phyloP scores from a whole-genome alignment of 352 stramenopile species.

The Phytophthora sojae region DNA sequence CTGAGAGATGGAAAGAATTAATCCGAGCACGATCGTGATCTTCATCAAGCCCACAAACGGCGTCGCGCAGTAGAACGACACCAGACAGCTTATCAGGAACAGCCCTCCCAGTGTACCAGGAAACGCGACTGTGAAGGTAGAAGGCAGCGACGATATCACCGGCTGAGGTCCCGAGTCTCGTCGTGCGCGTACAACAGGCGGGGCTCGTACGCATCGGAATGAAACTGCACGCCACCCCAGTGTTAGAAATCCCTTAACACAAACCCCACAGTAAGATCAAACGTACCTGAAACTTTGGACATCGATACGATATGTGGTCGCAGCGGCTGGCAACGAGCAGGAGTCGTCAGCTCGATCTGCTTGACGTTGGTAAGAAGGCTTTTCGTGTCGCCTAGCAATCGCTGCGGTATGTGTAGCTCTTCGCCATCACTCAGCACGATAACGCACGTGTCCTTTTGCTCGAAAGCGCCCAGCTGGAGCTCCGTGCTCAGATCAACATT shows the following conservation, averaged over 20 bases:
- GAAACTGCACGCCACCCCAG: constrained; percentile 37
- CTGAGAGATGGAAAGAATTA: constrained; percentile 80
- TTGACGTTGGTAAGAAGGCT: constrained; percentile 54
- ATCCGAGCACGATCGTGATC: constrained; percentile 85
- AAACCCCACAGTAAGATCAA: constrained; percentile 9
- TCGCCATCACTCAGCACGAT: constrained; percentile 79
- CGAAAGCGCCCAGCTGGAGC: constrained; percentile 59
- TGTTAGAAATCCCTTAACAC: not conserved
- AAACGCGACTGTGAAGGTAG: constrained; percentile 72
- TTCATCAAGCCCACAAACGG: constrained; percentile 88
- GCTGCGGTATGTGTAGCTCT: constrained; percentile 67
- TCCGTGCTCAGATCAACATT: constrained; percentile 65
- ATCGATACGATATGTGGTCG: constrained; percentile 64
- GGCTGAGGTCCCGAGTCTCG: constrained; percentile 54
- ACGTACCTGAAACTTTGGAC: constrained; percentile 62
- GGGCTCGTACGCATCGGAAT: constrained; percentile 54
- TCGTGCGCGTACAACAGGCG: constrained; percentile 45
- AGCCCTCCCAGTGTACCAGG: constrained; percentile 69
- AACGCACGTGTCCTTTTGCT: constrained; percentile 68
- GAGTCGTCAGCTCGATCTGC: constrained; percentile 65
- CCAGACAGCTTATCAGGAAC: constrained; percentile 78
- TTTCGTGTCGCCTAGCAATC: constrained; percentile 57
- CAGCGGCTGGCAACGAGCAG: constrained; percentile 51
- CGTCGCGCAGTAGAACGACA: constrained; percentile 76
- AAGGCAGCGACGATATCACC: constrained; percentile 51